A percentile compares a stretch with the other conserved stretches of the same genome.
These are phyloP conservation scores for Russula sp. DNA, from an alignment of 768 basidiomycete genomes.

Conservation along the genomic window DNA sequence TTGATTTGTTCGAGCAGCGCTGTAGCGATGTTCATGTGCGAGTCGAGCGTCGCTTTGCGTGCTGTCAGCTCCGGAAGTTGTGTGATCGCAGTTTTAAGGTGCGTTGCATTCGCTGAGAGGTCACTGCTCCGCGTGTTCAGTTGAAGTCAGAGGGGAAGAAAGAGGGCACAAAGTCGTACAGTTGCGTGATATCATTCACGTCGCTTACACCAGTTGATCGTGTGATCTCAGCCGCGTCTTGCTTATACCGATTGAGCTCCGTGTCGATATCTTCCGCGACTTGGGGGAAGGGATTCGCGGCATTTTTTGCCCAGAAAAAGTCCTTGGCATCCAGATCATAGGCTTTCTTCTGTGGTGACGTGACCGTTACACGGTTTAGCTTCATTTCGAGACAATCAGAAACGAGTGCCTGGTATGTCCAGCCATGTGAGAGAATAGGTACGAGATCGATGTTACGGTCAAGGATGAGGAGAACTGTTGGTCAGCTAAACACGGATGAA, in stretches of 20 bases:
- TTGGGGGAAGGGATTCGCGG: slow-evolving; percentile 93
- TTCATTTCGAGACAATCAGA: slow-evolving; percentile 98
- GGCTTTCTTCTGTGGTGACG: slow-evolving; percentile 66
- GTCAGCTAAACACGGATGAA: slow-evolving; percentile 8
- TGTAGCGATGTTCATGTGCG: slow-evolving; percentile 99
- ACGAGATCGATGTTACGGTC: slow-evolving; percentile 94
- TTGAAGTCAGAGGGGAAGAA: background rate
- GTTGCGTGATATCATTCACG: slow-evolving; percentile 88
- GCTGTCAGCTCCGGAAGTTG: slow-evolving; percentile 95
- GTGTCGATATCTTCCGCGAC: slow-evolving; percentile 96
- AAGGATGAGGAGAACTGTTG: slow-evolving; percentile 79
- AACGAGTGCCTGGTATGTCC: slow-evolving; percentile 98
- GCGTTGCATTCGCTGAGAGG: slow-evolving; percentile 84
- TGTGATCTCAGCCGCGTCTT: slow-evolving; percentile 95
- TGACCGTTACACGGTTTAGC: slow-evolving; percentile 87
- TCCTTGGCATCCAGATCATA: slow-evolving; percentile 98
- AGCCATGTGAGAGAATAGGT: slow-evolving; percentile 90
- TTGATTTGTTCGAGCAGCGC: slow-evolving; percentile 93
- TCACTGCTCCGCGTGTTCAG: slow-evolving; percentile 44
- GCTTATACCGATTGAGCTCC: slow-evolving; percentile 88
- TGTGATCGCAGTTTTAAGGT: slow-evolving; percentile 95
- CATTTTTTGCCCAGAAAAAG: slow-evolving; percentile 98
- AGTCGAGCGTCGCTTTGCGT: slow-evolving; percentile 91
- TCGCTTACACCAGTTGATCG: slow-evolving; percentile 94
- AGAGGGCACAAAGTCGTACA: slow-evolving; percentile 46